phyloP scores from a whole-genome alignment of 2,329 filamentous ascomycete genomes.

The Scopulariopsis brevicaulis region DNA sequence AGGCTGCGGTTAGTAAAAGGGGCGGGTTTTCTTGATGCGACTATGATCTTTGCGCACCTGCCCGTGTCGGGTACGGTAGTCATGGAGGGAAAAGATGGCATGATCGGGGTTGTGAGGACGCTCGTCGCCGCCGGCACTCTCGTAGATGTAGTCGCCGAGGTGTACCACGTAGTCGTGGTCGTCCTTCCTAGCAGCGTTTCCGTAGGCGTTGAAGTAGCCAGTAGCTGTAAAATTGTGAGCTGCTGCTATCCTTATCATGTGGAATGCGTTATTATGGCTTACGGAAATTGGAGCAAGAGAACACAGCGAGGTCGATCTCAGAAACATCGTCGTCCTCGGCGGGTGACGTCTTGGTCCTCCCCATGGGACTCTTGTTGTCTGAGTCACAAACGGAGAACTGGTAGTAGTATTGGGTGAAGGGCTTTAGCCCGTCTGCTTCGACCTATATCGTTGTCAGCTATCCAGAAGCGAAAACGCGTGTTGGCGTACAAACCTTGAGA shows the following conservation, averaged over 20 bases:
- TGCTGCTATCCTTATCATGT: neutral
- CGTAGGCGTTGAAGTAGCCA: conserved; percentile 41
- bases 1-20: neutral
- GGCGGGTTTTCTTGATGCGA: neutral
- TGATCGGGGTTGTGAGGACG: conserved; percentile 15
- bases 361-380: conserved; percentile 47
- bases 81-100: conserved; percentile 22
- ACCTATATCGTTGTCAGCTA: conserved; percentile 27
- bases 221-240: neutral
- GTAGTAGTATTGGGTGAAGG: conserved; percentile 57
- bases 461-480: neutral
- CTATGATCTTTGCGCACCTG: too few relatives aligned
- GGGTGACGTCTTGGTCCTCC: conserved; percentile 61
- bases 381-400: conserved; percentile 60
- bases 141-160: conserved; percentile 54
- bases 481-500: neutral
- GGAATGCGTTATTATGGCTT: conserved; percentile 11
- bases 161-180: conserved; percentile 49
- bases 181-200: conserved; percentile 46
- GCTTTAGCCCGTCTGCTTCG: conserved; percentile 49
- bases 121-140: conserved; percentile 26
- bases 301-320: conserved; percentile 53
- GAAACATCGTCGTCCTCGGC: conserved; percentile 40
- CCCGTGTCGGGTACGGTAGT: conserved; percentile 28
- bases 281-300: conserved; percentile 61